Evolutionary conservation across 1,284 basidiomycete genomes (phyloP), one percentile per base, ranked within the genome.

Genomic region (Sanghuangporus sanghuang): DNA sequence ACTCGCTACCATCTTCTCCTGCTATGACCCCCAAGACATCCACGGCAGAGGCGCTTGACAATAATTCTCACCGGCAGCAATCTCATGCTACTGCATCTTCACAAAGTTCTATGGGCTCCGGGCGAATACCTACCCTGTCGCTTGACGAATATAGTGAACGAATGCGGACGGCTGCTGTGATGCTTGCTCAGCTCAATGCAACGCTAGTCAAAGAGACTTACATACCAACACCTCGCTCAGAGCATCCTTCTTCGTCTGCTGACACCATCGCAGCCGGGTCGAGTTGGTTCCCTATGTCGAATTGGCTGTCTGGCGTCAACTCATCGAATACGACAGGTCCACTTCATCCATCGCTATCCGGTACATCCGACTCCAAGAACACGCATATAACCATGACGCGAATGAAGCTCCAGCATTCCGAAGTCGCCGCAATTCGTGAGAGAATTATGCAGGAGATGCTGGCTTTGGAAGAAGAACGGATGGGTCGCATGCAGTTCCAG

Each of bases 391-490:
- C 72, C 9, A 73, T 79, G 2, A 78, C 78, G 58, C 84, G 87
- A 59, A 81, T 87, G 77, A 83, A 83, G 48, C 77, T 98, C 9
- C 89, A 91, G 63, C 82, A 86, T 12, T 79, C 87, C 1, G 93
- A 97, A 73, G 95, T 94, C 0, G 83, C 92, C 0, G 91, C 91
- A 0, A 99, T 99, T 69, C 85, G 93, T 14, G 92, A 95, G 69
- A 84, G 95, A 32, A 99, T 99, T 70, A 99, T 99, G 97, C 87
- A 92, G 71, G 96, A 99, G 80, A 99, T 99, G 96, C 83, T 98
- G 71, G 83, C 93, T 46, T 79, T 99, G 32, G 96, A 99, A 75
- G 96, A 99, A 72, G 95, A 98, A 75, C 85, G 96, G 27, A 96
- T 99, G 87, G 85, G 90, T 63, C 85, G 96, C 14, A 99, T 98